Evolutionary conservation across 139 green algal species (phyloP).

Genomic region (Coelastrella sp.): DNA sequence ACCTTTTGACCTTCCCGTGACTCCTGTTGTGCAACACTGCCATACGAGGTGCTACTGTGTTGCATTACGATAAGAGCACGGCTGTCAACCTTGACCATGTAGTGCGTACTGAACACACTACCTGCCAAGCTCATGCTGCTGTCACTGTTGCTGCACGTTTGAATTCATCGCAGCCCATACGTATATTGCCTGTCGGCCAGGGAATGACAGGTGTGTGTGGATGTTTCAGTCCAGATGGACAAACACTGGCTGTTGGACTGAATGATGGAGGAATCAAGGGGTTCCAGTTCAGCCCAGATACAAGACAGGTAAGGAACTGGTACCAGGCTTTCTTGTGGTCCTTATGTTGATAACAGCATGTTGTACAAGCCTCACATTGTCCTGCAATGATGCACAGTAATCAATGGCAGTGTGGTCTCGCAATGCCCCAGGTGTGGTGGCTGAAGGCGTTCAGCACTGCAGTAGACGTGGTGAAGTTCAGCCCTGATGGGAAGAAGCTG

Average conservation of each 20-base stretch:
- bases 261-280: constrained; percentile 65
- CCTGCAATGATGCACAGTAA: too few relatives aligned
- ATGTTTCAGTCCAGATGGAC: constrained; percentile 52
- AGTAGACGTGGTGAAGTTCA: constrained; percentile 64
- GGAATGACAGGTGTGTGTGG: background rate
- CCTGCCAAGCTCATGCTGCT: background rate
- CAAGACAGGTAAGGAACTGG: constrained; percentile 49
- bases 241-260: constrained; percentile 65
- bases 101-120: too few relatives aligned
- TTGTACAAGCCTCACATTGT: too few relatives aligned
- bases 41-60: too few relatives aligned
- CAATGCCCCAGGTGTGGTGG: constrained; percentile 57
- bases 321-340: background rate
- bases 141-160: background rate
- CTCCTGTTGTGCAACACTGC: too few relatives aligned
- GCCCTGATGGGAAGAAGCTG: constrained; percentile 57
- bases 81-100: too few relatives aligned
- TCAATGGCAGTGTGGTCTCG: too few relatives aligned
- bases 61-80: too few relatives aligned
- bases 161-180: constrained; percentile 63
- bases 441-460: constrained; percentile 48
- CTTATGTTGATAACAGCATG: too few relatives aligned
- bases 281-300: constrained; percentile 57
- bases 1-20: too few relatives aligned
- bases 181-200: constrained; percentile 58